Base-by-base conservation (phyloP, 129 eudicot species). In the Rutidosis leptorrhynchoides region DNA sequence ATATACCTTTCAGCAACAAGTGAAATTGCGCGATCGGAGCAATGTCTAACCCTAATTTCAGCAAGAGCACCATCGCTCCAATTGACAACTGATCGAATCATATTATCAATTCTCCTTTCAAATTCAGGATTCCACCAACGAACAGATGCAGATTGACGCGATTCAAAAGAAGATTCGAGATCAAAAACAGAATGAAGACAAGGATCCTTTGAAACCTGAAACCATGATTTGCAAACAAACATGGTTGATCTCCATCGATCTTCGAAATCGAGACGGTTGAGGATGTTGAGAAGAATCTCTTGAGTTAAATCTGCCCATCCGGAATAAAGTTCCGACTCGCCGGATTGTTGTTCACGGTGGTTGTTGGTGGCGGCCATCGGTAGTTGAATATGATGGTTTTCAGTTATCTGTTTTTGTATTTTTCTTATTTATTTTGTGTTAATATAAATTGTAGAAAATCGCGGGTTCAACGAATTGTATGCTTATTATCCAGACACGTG, bases 181-280 rank as follows among this genome's bases (percentile, higher is more conserved):
- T 93, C 82, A 28, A 93, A 71, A 14, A 77, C 77, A 65, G 86
- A 58, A 79, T 89, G 78, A 65, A 93, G 96, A 55, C 70, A 84
- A 11, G 99, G 85, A n/a, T 93, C 99, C 59, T 33, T 70, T 68
- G 84, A 74, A 64, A 95, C 90, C 4, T 78, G 68, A 1, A 80
- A 82, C 99, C 99, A 93, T 29, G 92, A 77, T 37, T 86, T 84
- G 93, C 99, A 93, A 58, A 84, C 99, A 35, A 80, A 46, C 93
- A 86, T 84, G 29, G 84, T 45, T 0, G 83, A 78, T 19, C 65
- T 78, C 92, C 95, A 89, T 82, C 90, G 77, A 22, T 93, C 85
- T 40, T 86, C 89, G 8, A 73, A 21, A 11, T 86, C 62, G 72
- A 93, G 96, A 7, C 95, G 91, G 16, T 77, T 69, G 65, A 93